These are phyloP conservation scores for Lyophyllum semitale DNA, from an alignment of 768 basidiomycete species.

Conservation along the genomic window DNA sequence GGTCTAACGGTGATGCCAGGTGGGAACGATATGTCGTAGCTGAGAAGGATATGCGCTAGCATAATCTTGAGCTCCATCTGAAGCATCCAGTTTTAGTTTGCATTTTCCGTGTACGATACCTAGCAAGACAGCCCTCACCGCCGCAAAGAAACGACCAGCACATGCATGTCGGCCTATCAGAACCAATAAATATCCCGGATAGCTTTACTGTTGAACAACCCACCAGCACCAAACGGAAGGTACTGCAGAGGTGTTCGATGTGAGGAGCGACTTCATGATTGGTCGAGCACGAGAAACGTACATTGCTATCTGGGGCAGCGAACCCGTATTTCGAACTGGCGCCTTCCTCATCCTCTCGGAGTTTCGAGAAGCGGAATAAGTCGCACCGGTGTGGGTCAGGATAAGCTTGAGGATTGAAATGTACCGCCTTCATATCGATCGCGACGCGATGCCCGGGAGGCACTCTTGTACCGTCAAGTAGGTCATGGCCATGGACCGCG, in stretches of 20 bases:
- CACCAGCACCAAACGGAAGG: constrained; percentile 41
- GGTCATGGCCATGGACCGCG: constrained; percentile 26
- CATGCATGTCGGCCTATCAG: constrained; percentile 36
- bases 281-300: constrained; percentile 19
- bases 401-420: constrained; percentile 36
- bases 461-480: constrained; percentile 31
- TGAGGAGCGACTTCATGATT: constrained; percentile 1
- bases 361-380: constrained; percentile 37
- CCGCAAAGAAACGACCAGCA: constrained; percentile 37
- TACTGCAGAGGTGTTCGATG: constrained; percentile 23
- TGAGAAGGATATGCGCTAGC: constrained; percentile 34
- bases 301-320: constrained; percentile 34
- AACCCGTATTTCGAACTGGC: constrained; percentile 34
- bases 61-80: constrained; percentile 40
- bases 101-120: background rate
- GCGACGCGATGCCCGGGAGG: constrained; percentile 34
- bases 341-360: constrained; percentile 26
- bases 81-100: background rate
- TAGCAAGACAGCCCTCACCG: constrained; percentile 22
- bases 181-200: background rate
- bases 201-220: background rate
- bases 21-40: constrained; percentile 32
- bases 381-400: constrained; percentile 35
- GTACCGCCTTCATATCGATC: constrained; percentile 35
- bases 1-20: constrained; percentile 26